phyloP scores from a whole-genome alignment of 129 eudicot species.

The Helianthus annuus region DNA sequence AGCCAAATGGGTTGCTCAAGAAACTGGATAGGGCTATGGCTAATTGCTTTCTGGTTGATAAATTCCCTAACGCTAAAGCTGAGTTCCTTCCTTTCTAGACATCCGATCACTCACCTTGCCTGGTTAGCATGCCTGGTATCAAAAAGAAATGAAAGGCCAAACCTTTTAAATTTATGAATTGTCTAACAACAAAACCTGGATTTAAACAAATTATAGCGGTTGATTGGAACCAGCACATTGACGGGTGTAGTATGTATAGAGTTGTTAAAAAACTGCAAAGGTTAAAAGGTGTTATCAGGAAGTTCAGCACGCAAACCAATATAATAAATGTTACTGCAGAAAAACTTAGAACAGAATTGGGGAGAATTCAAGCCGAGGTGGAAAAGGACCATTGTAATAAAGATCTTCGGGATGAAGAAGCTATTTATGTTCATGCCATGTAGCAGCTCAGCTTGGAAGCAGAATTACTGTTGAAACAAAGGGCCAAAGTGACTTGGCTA shows the following conservation, averaged over 20 bases:
- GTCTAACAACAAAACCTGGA: neutral
- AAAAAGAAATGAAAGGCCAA: too few relatives aligned
- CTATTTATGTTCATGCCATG: too few relatives aligned
- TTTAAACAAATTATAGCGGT: too few relatives aligned
- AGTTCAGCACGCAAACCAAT: too few relatives aligned
- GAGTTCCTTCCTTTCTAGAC: too few relatives aligned
- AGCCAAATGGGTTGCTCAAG: neutral
- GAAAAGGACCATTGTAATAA: too few relatives aligned
- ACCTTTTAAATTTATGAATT: neutral
- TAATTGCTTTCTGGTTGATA: neutral
- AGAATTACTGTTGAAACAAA: neutral
- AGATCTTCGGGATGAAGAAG: neutral
- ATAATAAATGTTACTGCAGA: too few relatives aligned
- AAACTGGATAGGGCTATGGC: neutral
- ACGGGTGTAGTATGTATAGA: too few relatives aligned
- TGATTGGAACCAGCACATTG: too few relatives aligned
- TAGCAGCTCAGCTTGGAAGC: neutral
- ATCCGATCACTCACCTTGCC: neutral
- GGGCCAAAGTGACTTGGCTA: neutral
- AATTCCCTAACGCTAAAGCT: rapidly evolving
- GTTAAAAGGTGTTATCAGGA: too few relatives aligned
- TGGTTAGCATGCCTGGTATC: neutral
- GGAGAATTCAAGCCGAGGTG: neutral
- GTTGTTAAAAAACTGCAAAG: too few relatives aligned
- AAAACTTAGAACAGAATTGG: neutral